Evolutionary conservation across 768 basidiomycete species (phyloP), one percentile per base, ranked within the genome.

Genomic region (Cyathus striatus): DNA sequence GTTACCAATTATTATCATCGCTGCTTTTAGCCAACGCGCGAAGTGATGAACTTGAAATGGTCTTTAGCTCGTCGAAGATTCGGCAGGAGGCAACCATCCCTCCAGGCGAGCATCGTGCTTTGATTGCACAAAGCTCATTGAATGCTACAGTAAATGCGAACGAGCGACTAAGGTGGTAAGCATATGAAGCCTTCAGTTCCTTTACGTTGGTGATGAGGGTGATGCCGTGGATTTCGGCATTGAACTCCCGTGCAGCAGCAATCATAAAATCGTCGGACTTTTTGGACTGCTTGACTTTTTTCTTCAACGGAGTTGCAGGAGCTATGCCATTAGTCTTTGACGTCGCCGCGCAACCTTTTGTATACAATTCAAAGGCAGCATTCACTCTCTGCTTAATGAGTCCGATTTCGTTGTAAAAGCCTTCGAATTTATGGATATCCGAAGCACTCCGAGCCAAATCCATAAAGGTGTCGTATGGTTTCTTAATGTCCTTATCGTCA

Each of bases 141-240:
- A 78, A 83, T 0, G 83, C 81, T 23, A 84, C 70, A 0, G 50
- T 48, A 51, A 81, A 81, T 0, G 61, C 81, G 42, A 85, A 82
- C 0, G 6, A 12, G 2, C 17, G 18, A 4, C 42, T 6, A 48
- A 23, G 1, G 48, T 48, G 42, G 24, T 76, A 76, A 0, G 84
- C 82, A 30, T 66, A 78, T 0, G 83, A 83, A 0, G 82, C 80
- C 51, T 78, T 81, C 18, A 82, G 51, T 38, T 72, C 59, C 5
- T 71, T 64, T 17, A 71, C 35, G 27, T 66, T 64, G 38, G 34
- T 54, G 38, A 59, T 56, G 12, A 62, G 56, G 27, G 27, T 6
- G 0, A 64, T 55, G 23, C 38, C 57, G 1, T 44, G 47, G 10
- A 65, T 58, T 25, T 56, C 62, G 49, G 52, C 20, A 4, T 44